Evolutionary conservation across 805 yeast genomes (phyloP).

Genomic region (Candida alai): DNA sequence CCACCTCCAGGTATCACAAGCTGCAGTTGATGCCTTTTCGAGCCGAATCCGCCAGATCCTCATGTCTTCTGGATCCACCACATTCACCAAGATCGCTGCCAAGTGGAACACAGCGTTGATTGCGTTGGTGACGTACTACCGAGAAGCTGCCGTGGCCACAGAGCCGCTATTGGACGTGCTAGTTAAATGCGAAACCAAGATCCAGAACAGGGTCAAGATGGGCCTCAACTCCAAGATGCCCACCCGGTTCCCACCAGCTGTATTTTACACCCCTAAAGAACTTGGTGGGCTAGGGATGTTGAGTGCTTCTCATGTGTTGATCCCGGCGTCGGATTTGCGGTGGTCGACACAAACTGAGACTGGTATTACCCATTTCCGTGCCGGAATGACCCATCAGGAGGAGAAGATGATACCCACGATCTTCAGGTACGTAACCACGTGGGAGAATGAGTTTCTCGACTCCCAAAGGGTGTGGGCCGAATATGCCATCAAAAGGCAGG

Average conservation of each 20-base stretch:
- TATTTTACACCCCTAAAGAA: conserved; percentile 95
- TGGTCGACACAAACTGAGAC: conserved; percentile 94
- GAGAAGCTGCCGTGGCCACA: conserved; percentile 91
- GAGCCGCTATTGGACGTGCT: conserved; percentile 71
- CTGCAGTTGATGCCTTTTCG: conserved; percentile 74
- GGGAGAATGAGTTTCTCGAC: conserved; percentile 95
- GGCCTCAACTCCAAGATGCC: conserved; percentile 99
- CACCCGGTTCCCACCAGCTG: conserved; percentile 97
- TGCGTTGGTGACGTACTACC: conserved; percentile 79
- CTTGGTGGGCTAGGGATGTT: conserved; percentile 97
- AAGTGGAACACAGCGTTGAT: conserved; percentile 94
- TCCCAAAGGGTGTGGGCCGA: conserved; percentile 98
- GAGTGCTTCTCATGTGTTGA: conserved; percentile 92
- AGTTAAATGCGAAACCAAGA: conserved; percentile 88
- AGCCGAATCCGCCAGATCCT: conserved; percentile 83
- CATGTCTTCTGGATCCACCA: conserved; percentile 94
- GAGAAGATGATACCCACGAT: conserved; percentile 86
- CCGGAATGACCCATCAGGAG: conserved; percentile 86
- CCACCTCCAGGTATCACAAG: conserved; percentile 74
- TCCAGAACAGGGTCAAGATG: conserved; percentile 90
- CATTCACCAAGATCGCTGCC: conserved; percentile 89
- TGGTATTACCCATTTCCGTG: conserved; percentile 89
- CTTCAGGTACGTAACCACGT: conserved; percentile 85
- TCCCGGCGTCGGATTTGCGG: conserved; percentile 86
- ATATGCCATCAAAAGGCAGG: conserved; percentile 83